phyloP scores from a whole-genome alignment of 768 basidiomycete species.

The Strobilomyces dryophilus region DNA sequence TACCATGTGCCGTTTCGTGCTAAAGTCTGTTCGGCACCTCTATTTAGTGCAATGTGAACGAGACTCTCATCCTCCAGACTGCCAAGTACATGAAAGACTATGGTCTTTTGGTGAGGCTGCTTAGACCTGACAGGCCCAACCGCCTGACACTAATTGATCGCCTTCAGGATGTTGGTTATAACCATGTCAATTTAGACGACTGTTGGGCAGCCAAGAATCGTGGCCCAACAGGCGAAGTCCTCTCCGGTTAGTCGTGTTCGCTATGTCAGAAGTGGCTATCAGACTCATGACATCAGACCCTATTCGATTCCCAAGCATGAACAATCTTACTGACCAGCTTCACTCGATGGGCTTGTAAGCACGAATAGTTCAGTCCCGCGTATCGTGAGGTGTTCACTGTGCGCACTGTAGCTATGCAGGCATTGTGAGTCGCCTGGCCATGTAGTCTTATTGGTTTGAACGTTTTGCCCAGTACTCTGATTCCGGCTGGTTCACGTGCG shows the following conservation, averaged over 20 bases:
- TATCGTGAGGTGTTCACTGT: slow-evolving; percentile 1
- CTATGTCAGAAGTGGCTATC: neutral
- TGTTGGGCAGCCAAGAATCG: slow-evolving; percentile 59
- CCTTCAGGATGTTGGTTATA: slow-evolving; percentile 51
- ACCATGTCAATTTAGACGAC: slow-evolving; percentile 58
- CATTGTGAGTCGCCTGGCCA: slow-evolving; percentile 39
- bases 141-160: neutral
- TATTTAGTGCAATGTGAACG: slow-evolving; percentile 53
- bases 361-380: neutral
- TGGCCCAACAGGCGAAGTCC: slow-evolving; percentile 46
- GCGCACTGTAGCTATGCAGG: slow-evolving; percentile 45
- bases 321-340: slow-evolving; percentile 47
- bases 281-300: slow-evolving; percentile 33
- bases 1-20: neutral
- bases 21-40: neutral
- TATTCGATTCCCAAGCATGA: slow-evolving; percentile 54
- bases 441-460: neutral
- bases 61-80: slow-evolving; percentile 46
- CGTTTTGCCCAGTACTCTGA: slow-evolving; percentile 49
- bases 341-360: slow-evolving; percentile 55
- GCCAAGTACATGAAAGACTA: slow-evolving; percentile 48
- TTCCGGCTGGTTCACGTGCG: slow-evolving; percentile 66
- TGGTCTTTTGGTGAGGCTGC: slow-evolving; percentile 41
- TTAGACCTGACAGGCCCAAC: neutral
- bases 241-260: slow-evolving; percentile 40